Evolutionary conservation across 1,139 yeast genomes (phyloP).

Genomic region (Zygosaccharomyces sapae): DNA sequence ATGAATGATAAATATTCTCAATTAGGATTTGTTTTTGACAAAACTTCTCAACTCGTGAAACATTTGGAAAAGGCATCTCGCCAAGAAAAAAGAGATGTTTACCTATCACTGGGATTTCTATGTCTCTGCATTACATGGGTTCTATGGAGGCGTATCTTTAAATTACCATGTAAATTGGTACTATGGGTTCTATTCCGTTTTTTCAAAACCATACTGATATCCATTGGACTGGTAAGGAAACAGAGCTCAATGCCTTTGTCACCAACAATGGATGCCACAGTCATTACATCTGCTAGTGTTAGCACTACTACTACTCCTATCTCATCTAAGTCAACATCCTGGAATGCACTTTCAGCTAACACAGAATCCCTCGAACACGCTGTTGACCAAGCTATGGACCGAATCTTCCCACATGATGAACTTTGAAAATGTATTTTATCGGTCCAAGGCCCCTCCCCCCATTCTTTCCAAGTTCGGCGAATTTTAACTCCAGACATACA

Average conservation of each 20-base stretch:
- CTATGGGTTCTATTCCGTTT: constrained; percentile 48
- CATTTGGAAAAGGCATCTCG: constrained; percentile 50
- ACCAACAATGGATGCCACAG: neutral
- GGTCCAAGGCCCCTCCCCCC: neutral
- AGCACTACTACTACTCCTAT: neutral
- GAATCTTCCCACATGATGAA: constrained; percentile 28
- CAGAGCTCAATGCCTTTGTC: constrained; percentile 4
- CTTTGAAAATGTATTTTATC: constrained; percentile 13
- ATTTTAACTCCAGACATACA: neutral
- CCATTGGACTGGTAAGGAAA: constrained; percentile 30
- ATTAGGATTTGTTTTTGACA: constrained; percentile 45
- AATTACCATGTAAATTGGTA: constrained; percentile 46
- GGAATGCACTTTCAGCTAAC: constrained; percentile 1
- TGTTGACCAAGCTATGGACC: constrained; percentile 27
- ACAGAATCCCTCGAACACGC: constrained; percentile 20
- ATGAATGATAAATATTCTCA: constrained; percentile 47
- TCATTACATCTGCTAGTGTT: neutral
- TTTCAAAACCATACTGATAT: constrained; percentile 35
- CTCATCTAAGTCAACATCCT: too few species aligned
- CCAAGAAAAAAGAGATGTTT: constrained; percentile 51
- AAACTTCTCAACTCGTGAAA: constrained; percentile 49
- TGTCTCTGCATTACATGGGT: constrained; percentile 51
- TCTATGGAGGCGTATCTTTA: constrained; percentile 52
- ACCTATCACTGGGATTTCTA: constrained; percentile 49
- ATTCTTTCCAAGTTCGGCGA: neutral